Percentiles rank a stretch among this genome's conserved stretches.
Conservation (phyloP, 331 rosid genomes). For the Dryas integrifolia region DNA sequence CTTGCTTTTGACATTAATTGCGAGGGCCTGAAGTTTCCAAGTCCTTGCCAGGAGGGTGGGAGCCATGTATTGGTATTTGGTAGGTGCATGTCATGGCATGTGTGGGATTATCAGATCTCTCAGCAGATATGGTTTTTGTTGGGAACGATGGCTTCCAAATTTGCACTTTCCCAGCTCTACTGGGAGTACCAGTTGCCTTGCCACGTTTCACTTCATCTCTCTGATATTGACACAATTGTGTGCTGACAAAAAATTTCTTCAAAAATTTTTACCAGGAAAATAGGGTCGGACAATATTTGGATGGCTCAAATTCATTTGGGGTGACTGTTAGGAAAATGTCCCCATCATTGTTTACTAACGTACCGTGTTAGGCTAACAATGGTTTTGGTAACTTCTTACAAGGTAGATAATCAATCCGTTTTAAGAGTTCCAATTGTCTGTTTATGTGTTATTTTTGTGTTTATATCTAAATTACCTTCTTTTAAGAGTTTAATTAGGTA, state of each 20-base stretch:
- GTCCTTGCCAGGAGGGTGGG: constrained; percentile 19
- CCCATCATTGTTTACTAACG: background rate
- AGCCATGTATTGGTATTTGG: constrained; percentile 9
- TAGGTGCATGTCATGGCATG: constrained; percentile 43
- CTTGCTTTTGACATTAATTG: constrained; percentile 46
- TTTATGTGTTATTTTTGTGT: too few species aligned
- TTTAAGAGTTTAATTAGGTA: too few species aligned
- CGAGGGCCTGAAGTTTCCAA: background rate
- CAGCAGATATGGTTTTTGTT: constrained; percentile 48
- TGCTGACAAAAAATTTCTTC: constrained; percentile 12
- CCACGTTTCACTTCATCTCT: constrained; percentile 35
- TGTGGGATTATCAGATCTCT: constrained; percentile 39
- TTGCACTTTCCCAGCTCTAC: constrained; percentile 35
- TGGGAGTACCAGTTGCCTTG: constrained; percentile 5
- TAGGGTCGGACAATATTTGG: background rate
- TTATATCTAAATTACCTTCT: too few species aligned
- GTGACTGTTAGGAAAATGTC: constrained; percentile 6
- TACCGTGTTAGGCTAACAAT: constrained; percentile 11
- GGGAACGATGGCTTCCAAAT: constrained; percentile 33
- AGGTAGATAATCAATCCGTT: too few species aligned
- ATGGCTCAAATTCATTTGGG: background rate
- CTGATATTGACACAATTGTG: constrained; percentile 2
- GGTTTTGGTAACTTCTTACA: background rate
- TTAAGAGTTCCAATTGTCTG: background rate
- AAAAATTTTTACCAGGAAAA: background rate